A percentile compares a stretch with the other conserved stretches of the same genome.
These are phyloP conservation scores for Chenopodium quinoa DNA, from an alignment of 148 eudicot species.

Conservation along the genomic window DNA sequence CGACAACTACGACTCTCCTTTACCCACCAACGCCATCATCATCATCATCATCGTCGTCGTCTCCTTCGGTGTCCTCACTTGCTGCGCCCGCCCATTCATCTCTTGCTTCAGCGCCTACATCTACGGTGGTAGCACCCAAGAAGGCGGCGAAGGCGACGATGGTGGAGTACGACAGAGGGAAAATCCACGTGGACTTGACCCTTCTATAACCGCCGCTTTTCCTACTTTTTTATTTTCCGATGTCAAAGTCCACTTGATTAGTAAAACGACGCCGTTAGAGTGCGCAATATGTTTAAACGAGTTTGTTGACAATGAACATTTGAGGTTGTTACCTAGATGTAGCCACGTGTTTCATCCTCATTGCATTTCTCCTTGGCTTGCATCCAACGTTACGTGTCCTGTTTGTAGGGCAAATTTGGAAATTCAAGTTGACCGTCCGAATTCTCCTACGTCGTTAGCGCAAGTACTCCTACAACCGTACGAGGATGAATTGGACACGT, in stretches of 20 bases:
- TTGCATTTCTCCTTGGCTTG: conserved; percentile 50
- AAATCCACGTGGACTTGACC: conserved; percentile 32
- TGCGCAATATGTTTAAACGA: conserved; percentile 58
- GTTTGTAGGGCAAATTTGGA: conserved; percentile 45
- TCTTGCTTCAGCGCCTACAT: conserved; percentile 19
- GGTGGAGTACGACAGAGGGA: neutral
- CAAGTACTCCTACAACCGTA: neutral
- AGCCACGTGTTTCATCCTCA: conserved; percentile 54
- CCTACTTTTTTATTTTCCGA: conserved; percentile 46
- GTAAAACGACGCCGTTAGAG: conserved; percentile 28
- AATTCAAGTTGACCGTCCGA: neutral
- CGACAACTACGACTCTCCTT: conserved; percentile 21
- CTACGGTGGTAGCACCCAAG: neutral
- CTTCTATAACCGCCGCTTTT: conserved; percentile 28
- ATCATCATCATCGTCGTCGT: conserved; percentile 22
- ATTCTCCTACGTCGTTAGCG: neutral
- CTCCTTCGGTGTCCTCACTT: neutral
- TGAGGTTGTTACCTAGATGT: conserved; percentile 41
- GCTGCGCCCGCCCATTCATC: conserved; percentile 29
- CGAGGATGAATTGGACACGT: conserved; percentile 3
- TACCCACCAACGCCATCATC: conserved; percentile 29
- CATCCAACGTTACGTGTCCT: conserved; percentile 45
- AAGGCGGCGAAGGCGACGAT: neutral
- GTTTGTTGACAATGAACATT: conserved; percentile 37
- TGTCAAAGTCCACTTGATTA: conserved; percentile 40